Evolutionary conservation across 768 basidiomycete species (phyloP).

Genomic region (Pleurotus tuoliensis): DNA sequence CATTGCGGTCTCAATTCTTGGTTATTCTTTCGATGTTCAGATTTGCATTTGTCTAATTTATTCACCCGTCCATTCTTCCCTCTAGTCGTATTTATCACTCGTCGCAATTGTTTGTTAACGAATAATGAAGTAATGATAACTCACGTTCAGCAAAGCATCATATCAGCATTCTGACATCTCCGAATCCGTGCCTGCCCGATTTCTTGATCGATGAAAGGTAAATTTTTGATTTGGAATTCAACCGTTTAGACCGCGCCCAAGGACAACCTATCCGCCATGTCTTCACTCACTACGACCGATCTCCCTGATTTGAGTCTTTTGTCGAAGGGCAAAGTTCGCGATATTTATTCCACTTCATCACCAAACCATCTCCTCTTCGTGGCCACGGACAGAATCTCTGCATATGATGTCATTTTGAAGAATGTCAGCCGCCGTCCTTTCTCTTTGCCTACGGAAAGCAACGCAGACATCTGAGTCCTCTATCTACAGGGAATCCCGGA

Average conservation of each 20-base stretch:
- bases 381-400: conserved; percentile 93
- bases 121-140: too few species aligned
- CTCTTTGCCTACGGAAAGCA: background rate
- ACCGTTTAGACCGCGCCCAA: too few species aligned
- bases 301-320: conserved; percentile 64
- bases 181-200: too few species aligned
- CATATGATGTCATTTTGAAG: conserved; percentile 92
- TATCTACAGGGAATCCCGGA: conserved; percentile 82
- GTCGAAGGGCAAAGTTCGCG: conserved; percentile 93
- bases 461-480: background rate
- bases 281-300: conserved; percentile 49
- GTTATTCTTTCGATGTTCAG: too few species aligned
- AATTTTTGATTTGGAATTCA: too few species aligned
- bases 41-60: too few species aligned
- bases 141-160: too few species aligned
- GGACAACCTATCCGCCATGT: conserved; percentile 9
- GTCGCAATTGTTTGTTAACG: too few species aligned
- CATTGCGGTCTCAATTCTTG: too few species aligned
- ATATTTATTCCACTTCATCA: conserved; percentile 80
- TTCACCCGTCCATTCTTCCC: background rate
- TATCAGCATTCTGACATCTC: too few species aligned
- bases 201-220: too few species aligned
- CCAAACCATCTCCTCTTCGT: conserved; percentile 82
- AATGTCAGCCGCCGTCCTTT: conserved; percentile 58
- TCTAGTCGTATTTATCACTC: background rate